phyloP scores from a whole-genome alignment of 192 early-diverging fungal species.

The Linnemannia elongata region DNA sequence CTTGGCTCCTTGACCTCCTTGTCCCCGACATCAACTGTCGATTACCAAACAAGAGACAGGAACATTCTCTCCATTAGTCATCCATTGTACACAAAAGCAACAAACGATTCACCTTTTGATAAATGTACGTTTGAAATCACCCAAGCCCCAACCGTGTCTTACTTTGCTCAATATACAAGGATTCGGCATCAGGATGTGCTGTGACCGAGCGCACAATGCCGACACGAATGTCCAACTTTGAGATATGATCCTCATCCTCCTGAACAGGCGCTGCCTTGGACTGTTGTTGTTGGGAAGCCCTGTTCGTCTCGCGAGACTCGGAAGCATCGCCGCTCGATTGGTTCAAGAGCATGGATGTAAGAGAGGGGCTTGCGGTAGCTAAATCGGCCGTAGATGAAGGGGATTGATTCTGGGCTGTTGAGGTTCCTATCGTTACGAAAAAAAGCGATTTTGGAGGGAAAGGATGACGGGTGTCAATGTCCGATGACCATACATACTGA shows the following conservation, averaged over 20 bases:
- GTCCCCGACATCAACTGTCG: constrained; percentile 68
- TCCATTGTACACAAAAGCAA: not conserved
- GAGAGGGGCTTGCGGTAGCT: constrained; percentile 6
- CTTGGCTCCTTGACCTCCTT: constrained; percentile 57
- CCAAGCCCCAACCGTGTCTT: not conserved
- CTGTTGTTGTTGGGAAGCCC: not conserved
- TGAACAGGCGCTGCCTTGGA: not conserved
- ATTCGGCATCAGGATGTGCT: constrained; percentile 66
- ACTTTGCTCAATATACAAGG: constrained; percentile 64
- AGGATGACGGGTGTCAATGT: not conserved
- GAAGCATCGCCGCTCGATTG: not conserved
- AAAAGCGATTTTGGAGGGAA: not conserved
- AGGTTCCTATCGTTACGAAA: not conserved
- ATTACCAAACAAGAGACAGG: not conserved
- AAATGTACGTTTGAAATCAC: constrained; percentile 36
- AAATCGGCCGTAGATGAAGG: not conserved
- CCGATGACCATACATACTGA: not conserved
- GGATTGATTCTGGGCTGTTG: not conserved
- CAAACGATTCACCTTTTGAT: not conserved
- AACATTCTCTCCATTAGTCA: constrained; percentile 27
- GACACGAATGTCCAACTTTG: constrained; percentile 70
- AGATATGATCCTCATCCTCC: constrained; percentile 56
- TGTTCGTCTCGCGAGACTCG: not conserved
- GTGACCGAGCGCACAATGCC: constrained; percentile 70
- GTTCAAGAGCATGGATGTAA: constrained; percentile 26